Conservation (phyloP, 371 early-diverging fungal genomes). For the Actinomucor elegans region DNA sequence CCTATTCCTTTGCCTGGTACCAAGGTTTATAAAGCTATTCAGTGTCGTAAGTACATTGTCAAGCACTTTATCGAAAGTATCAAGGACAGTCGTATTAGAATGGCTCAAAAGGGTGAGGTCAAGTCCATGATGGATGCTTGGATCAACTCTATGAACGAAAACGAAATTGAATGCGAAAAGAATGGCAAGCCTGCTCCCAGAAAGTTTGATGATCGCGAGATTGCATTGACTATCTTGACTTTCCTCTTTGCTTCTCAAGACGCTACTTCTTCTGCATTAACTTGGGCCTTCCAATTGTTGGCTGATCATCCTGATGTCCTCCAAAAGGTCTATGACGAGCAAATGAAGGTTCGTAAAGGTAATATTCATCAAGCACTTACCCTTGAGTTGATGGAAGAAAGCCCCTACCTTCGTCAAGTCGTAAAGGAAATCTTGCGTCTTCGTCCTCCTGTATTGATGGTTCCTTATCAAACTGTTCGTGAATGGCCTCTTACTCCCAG, state of each 20-base stretch:
- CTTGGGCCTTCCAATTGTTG: constrained; percentile 30
- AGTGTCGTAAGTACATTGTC: constrained; percentile 31
- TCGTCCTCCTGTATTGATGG: constrained; percentile 26
- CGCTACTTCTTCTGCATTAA: constrained; percentile 27
- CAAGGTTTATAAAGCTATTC: constrained; percentile 33
- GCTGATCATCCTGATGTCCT: constrained; percentile 30
- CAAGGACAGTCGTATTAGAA: constrained; percentile 19
- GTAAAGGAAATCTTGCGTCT: constrained; percentile 26
- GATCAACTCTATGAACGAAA: constrained; percentile 22
- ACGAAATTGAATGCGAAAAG: constrained; percentile 9
- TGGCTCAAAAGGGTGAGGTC: constrained; percentile 10
- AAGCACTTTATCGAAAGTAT: constrained; percentile 22
- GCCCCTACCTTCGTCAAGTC: constrained; percentile 22
- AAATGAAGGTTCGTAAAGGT: constrained; percentile 15
- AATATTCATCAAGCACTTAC: constrained; percentile 11
- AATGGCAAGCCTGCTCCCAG: constrained; percentile 16
- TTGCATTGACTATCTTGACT: constrained; percentile 26
- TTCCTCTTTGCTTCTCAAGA: constrained; percentile 31
- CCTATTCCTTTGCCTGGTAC: constrained; percentile 36
- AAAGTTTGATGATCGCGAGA: constrained; percentile 22
- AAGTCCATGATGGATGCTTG: constrained; percentile 24
- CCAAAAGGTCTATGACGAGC: constrained; percentile 23
- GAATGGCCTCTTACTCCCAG: constrained; percentile 13
- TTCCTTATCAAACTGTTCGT: constrained; percentile 16
- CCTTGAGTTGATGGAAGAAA: constrained; percentile 20